Conservation (phyloP, 1,139 yeast species). For the Candida neerlandica region DNA sequence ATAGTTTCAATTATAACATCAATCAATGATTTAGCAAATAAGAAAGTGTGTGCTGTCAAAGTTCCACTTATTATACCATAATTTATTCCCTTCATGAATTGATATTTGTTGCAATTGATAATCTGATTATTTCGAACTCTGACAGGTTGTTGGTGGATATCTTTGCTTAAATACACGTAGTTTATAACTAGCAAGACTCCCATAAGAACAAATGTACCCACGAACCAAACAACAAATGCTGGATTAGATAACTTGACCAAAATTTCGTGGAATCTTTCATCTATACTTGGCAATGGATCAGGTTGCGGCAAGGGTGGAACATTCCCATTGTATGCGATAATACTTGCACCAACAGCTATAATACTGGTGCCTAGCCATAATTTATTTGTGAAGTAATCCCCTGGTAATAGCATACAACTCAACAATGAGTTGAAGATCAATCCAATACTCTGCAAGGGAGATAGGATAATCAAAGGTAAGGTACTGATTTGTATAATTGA, state of each 20-base stretch:
- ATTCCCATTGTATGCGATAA: constrained; percentile 75
- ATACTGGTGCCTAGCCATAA: constrained; percentile 67
- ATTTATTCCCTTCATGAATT: constrained; percentile 52
- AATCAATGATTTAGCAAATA: constrained; percentile 81
- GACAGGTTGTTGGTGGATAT: constrained; percentile 6
- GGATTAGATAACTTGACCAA: constrained; percentile 28
- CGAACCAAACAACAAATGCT: constrained; percentile 42
- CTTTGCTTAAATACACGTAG: constrained; percentile 13
- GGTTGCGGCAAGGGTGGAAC: constrained; percentile 26
- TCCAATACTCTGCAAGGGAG: constrained; percentile 87
- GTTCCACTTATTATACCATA: constrained; percentile 78
- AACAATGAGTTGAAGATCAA: constrained; percentile 76
- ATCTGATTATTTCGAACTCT: constrained; percentile 11
- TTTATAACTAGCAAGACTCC: constrained; percentile 28
- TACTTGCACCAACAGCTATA: constrained; percentile 73
- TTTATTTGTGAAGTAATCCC: constrained; percentile 64
- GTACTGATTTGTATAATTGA: constrained; percentile 84
- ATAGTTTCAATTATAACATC: constrained; percentile 61
- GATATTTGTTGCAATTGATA: constrained; percentile 19
- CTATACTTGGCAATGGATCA: constrained; percentile 21
- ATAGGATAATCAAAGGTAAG: constrained; percentile 74
- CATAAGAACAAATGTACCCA: constrained; percentile 35
- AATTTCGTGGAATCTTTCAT: constrained; percentile 30
- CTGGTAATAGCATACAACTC: constrained; percentile 67
- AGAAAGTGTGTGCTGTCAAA: constrained; percentile 80